These are phyloP conservation scores for Nannizzia gypsea DNA, from an alignment of 2,329 filamentous ascomycete species.

Conservation along the genomic window DNA sequence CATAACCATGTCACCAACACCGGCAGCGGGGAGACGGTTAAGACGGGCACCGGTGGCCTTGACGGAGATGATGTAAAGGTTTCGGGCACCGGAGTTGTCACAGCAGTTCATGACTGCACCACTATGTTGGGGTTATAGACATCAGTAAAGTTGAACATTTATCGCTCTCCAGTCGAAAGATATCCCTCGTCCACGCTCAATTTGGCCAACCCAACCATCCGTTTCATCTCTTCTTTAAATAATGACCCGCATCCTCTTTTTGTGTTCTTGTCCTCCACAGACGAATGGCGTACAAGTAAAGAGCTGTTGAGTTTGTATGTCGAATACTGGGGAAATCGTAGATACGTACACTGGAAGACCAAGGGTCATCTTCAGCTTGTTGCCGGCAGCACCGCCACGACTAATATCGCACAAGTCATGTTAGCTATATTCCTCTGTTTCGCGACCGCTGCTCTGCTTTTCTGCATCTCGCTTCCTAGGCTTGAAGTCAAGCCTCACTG, in stretches of 20 bases:
- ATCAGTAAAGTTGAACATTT: not conserved
- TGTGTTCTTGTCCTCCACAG: not conserved
- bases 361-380: conserved; percentile 99
- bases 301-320: too few relatives aligned
- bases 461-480: not conserved
- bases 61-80: conserved; percentile 99
- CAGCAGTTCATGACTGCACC: conserved; percentile 99
- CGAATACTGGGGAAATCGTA: conserved; percentile 1
- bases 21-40: conserved; percentile 91
- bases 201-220: not conserved
- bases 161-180: not conserved
- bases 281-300: not conserved
- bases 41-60: conserved; percentile 96
- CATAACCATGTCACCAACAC: conserved; percentile 99
- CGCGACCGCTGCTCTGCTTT: conserved; percentile 7
- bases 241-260: too few relatives aligned
- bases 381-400: conserved; percentile 84
- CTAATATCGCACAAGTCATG: conserved; percentile 27
- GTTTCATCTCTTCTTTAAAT: not conserved
- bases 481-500: not conserved
- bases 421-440: conserved; percentile 9
- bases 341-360: conserved; percentile 92
- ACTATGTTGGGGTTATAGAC: conserved; percentile 38
- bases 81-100: conserved; percentile 97
- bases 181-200: not conserved